Conservation (phyloP, 1,139 yeast genomes). For the Zygoascus sp. region DNA sequence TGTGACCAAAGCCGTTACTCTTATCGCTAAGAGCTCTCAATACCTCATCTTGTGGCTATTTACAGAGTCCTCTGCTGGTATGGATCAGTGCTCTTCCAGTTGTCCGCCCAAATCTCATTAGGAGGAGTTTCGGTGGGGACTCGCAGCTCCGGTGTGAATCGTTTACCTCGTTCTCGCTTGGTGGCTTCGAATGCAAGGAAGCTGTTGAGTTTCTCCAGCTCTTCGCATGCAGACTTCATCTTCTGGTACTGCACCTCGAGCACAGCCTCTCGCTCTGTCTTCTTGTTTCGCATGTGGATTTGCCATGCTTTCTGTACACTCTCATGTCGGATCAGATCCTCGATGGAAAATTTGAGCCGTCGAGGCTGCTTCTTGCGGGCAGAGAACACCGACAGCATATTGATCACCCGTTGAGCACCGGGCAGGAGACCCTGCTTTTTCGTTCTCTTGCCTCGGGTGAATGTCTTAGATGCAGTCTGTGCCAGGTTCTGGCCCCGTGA, state of each 20-base stretch:
- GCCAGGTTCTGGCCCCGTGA: not conserved
- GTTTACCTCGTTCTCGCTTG: slow-evolving; percentile 45
- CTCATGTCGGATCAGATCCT: slow-evolving; percentile 81
- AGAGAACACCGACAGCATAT: slow-evolving; percentile 66
- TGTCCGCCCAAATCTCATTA: slow-evolving; percentile 71
- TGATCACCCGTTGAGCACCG: slow-evolving; percentile 55
- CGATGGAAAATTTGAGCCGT: slow-evolving; percentile 66
- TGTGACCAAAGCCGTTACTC: too few relatives aligned
- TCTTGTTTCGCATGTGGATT: slow-evolving; percentile 48
- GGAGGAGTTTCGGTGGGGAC: slow-evolving; percentile 94
- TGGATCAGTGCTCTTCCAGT: slow-evolving; percentile 41
- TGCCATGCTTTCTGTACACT: slow-evolving; percentile 85
- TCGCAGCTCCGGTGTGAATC: slow-evolving; percentile 55
- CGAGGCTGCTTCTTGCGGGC: slow-evolving; percentile 88
- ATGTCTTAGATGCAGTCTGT: slow-evolving; percentile 7
- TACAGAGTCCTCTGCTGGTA: slow-evolving; percentile 10
- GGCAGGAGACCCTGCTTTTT: slow-evolving; percentile 45
- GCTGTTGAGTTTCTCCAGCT: slow-evolving; percentile 51
- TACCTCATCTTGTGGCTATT: too few relatives aligned
- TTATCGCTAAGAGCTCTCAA: too few relatives aligned
- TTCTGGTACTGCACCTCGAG: slow-evolving; percentile 61
- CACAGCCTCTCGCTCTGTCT: slow-evolving; percentile 40
- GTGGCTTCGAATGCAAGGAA: slow-evolving; percentile 50
- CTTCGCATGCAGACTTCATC: slow-evolving; percentile 70
- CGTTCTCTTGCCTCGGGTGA: slow-evolving; percentile 43